A percentile compares a stretch with the other conserved stretches of the same genome.
These are phyloP conservation scores for Aspergillus udagawae DNA, from an alignment of 2,329 filamentous ascomycete genomes.

Conservation along the genomic window DNA sequence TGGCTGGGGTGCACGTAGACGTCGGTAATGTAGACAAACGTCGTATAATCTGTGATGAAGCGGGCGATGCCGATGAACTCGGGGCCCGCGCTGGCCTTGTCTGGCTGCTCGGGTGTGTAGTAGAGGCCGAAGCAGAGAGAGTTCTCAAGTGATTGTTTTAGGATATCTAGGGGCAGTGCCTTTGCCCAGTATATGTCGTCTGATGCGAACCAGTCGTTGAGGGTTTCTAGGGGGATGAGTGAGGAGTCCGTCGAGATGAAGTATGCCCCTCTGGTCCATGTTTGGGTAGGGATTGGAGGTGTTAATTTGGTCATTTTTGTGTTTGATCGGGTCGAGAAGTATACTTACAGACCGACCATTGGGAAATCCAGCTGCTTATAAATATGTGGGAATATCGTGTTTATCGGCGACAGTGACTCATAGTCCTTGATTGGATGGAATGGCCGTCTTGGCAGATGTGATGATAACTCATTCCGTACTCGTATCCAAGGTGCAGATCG, in stretches of 20 bases:
- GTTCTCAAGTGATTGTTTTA: conserved; percentile 53
- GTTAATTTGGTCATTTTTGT: background rate
- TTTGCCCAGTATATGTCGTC: conserved; percentile 61
- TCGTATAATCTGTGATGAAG: conserved; percentile 66
- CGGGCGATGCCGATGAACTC: conserved; percentile 57
- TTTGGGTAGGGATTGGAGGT: conserved; percentile 2
- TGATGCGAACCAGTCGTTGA: conserved; percentile 54
- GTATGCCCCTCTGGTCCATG: conserved; percentile 8
- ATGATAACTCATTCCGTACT: background rate
- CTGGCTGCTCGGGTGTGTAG: background rate
- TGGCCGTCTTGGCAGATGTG: background rate
- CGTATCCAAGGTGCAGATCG: background rate
- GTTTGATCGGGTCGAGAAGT: no score
- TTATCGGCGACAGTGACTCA: background rate
- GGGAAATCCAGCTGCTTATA: background rate
- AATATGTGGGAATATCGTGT: no score
- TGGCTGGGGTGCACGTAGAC: conserved; percentile 61
- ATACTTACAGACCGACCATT: no score
- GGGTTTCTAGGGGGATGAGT: conserved; percentile 51
- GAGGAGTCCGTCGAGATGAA: conserved; percentile 57
- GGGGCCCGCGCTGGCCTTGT: conserved; percentile 14
- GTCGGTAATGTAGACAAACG: conserved; percentile 66
- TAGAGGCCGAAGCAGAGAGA: conserved; percentile 61
- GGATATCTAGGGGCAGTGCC: conserved; percentile 45
- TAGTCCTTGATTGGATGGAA: background rate